Evolutionary conservation across 371 early-diverging fungal genomes (phyloP).

Genomic region (Zopfochytrium polystomum): DNA sequence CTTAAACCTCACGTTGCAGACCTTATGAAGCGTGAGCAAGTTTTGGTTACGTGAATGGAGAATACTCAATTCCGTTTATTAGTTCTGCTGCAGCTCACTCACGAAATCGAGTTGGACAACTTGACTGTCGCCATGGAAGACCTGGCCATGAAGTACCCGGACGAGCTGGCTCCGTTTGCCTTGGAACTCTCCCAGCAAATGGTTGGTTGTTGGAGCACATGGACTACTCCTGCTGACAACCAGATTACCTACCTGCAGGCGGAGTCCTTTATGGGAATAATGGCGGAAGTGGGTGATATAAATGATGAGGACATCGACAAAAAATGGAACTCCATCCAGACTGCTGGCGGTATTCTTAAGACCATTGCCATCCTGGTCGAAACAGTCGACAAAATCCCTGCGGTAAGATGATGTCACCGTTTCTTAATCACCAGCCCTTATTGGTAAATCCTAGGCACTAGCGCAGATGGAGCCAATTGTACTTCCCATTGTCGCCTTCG

Average conservation of each 20-base stretch:
- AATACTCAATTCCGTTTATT: background rate
- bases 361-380: slow-evolving; percentile 79
- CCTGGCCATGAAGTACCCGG: slow-evolving; percentile 84
- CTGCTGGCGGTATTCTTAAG: slow-evolving; percentile 86
- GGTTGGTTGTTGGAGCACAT: slow-evolving; percentile 16
- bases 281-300: slow-evolving; percentile 52
- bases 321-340: slow-evolving; percentile 56
- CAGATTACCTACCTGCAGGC: slow-evolving; percentile 30
- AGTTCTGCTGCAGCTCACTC: slow-evolving; percentile 73
- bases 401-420: too few relatives aligned
- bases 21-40: slow-evolving; percentile 69
- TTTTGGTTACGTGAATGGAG: background rate
- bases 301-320: slow-evolving; percentile 71
- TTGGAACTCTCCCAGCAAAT: slow-evolving; percentile 78
- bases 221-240: background rate
- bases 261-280: slow-evolving; percentile 79
- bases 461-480: too few relatives aligned
- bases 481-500: too few relatives aligned
- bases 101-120: slow-evolving; percentile 86
- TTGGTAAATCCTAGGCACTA: too few relatives aligned
- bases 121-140: slow-evolving; percentile 82
- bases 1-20: slow-evolving; percentile 72
- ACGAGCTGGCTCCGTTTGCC: slow-evolving; percentile 84
- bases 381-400: slow-evolving; percentile 37
- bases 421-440: too few relatives aligned